These are phyloP conservation scores for Solanum sparsipilum DNA, from an alignment of 257 asterid genomes.

Conservation along the genomic window DNA sequence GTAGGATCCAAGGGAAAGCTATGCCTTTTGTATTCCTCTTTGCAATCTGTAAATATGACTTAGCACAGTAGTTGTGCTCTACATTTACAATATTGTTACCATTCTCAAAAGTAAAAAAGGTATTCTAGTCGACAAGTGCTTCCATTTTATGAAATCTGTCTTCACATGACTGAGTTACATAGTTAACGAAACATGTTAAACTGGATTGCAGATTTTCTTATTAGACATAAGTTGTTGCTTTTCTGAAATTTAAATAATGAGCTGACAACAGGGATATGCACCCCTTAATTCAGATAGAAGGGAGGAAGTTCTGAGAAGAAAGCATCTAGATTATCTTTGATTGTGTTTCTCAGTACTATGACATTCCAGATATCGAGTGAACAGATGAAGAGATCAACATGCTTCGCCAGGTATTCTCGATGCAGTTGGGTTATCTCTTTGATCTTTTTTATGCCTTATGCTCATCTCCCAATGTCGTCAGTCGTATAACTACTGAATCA, in stretches of 20 bases:
- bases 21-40: not conserved
- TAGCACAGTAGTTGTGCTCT: not conserved
- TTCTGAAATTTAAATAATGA: conserved; percentile 35
- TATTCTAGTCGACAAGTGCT: no score
- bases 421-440: conserved; percentile 2
- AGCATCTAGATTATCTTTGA: conserved; percentile 85
- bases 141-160: no score
- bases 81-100: not conserved
- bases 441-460: not conserved
- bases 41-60: not conserved
- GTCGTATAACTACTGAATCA: conserved; percentile 6
- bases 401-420: conserved; percentile 76
- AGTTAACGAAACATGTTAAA: not conserved
- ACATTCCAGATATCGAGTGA: conserved; percentile 71
- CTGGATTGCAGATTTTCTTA: not conserved
- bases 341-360: conserved; percentile 81
- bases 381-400: conserved; percentile 90
- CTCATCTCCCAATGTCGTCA: not conserved
- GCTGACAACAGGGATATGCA: conserved; percentile 99
- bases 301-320: conserved; percentile 84
- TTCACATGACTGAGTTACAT: not conserved
- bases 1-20: not conserved
- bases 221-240: conserved; percentile 6
- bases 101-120: not conserved
- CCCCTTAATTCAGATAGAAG: conserved; percentile 99